These are phyloP conservation scores for Globisporangium cederbergense DNA, from an alignment of 352 stramenopile genomes.

Conservation along the genomic window DNA sequence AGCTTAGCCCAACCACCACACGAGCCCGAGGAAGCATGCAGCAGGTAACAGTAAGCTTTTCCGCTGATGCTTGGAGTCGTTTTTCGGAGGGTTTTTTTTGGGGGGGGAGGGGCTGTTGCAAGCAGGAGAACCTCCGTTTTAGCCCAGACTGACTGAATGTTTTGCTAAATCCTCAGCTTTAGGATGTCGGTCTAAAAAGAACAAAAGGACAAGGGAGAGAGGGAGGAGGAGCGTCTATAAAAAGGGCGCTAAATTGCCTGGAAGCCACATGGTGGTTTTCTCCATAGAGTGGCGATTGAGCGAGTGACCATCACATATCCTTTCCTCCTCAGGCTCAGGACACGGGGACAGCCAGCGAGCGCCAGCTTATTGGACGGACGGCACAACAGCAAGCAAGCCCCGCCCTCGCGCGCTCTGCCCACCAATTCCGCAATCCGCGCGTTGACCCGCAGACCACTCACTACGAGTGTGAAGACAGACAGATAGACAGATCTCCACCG, in stretches of 20 bases:
- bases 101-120: too few species aligned
- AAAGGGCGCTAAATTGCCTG: neutral
- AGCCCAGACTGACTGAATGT: neutral
- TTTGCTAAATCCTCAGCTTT: neutral
- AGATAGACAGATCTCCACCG: too few species aligned
- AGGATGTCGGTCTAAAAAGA: neutral
- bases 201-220: neutral
- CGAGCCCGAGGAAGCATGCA: too few species aligned
- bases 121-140: neutral
- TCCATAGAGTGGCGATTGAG: neutral
- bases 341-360: neutral
- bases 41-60: too few species aligned
- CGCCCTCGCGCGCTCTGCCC: neutral
- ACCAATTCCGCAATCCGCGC: constrained; percentile 1
- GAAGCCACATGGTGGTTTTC: neutral
- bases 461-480: too few species aligned
- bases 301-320: neutral
- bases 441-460: neutral
- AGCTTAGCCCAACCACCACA: too few species aligned
- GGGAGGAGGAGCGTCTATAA: neutral
- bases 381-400: too few species aligned
- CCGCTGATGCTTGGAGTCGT: too few species aligned
- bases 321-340: neutral
- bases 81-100: too few species aligned
- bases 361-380: too few species aligned